Evolutionary conservation across 192 early-diverging fungal genomes (phyloP).

Genomic region (Pilaira anomala): DNA sequence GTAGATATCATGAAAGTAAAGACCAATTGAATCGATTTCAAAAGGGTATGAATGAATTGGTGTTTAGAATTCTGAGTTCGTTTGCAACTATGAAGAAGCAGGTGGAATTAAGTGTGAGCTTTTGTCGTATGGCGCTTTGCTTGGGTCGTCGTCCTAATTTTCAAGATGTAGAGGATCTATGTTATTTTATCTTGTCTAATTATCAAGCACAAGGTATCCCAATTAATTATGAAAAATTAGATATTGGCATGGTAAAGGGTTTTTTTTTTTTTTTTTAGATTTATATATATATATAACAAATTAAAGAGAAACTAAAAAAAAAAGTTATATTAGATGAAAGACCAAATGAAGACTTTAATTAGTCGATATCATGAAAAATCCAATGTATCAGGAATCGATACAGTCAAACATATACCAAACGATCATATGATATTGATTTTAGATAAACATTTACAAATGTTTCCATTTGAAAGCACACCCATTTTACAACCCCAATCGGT

Average conservation of each 20-base stretch:
- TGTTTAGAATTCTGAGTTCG: conserved; percentile 36
- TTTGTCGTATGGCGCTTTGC: conserved; percentile 55
- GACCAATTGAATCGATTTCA: conserved; percentile 45
- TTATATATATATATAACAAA: not conserved
- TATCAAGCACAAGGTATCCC: conserved; percentile 52
- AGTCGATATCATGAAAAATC: conserved; percentile 19
- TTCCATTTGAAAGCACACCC: conserved; percentile 91
- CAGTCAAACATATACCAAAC: conserved; percentile 7
- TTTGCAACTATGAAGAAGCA: conserved; percentile 24
- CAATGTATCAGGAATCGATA: not conserved
- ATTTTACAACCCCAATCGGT: conserved; percentile 65
- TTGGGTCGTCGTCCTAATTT: conserved; percentile 51
- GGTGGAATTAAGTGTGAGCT: conserved; percentile 52
- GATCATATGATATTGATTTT: conserved; percentile 79
- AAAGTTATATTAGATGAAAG: not conserved
- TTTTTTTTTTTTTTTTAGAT: not conserved
- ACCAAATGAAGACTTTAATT: not conserved
- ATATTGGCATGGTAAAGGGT: conserved; percentile 23
- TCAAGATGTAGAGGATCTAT: conserved; percentile 65
- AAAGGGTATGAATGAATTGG: conserved; percentile 41
- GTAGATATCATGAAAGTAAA: not conserved
- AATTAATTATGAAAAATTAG: conserved; percentile 56
- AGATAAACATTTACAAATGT: conserved; percentile 77
- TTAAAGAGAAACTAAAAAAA: not conserved
- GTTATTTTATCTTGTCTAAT: conserved; percentile 64